phyloP scores from a whole-genome alignment of 139 green algal species.

The Closterium sp. region DNA sequence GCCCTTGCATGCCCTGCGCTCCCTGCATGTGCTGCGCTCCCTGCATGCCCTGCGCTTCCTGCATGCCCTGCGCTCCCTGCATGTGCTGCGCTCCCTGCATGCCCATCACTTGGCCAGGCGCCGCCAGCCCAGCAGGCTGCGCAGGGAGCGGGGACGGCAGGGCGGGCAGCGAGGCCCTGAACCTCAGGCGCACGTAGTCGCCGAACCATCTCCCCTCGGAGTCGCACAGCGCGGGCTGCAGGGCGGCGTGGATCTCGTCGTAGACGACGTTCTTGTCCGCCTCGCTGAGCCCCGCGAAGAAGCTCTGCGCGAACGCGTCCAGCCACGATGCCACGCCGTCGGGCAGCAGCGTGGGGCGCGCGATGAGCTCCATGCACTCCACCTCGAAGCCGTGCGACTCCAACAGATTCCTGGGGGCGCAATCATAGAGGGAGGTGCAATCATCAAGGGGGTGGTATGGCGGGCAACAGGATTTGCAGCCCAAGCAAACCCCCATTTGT shows the following conservation, averaged over 20 bases:
- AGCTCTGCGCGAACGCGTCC: constrained; percentile 8
- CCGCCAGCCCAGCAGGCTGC: not conserved
- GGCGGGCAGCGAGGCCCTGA: constrained; percentile 7
- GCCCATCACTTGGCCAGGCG: not conserved
- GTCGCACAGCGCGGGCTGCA: constrained; percentile 23
- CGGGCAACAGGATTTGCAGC: not conserved
- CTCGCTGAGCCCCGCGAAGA: constrained; percentile 17
- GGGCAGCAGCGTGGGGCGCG: constrained; percentile 22
- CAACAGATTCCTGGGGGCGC: constrained; percentile 3
- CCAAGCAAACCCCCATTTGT: not conserved
- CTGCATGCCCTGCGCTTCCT: no score
- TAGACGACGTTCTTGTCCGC: constrained; percentile 3
- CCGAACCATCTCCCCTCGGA: constrained; percentile 17
- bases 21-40: no score
- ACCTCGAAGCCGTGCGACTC: constrained; percentile 25
- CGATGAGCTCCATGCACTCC: constrained; percentile 15
- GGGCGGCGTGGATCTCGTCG: not conserved
- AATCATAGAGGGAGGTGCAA: not conserved
- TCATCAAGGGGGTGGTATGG: not conserved
- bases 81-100: no score
- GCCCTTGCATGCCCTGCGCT: no score
- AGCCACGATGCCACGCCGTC: constrained; percentile 12
- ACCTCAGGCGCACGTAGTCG: constrained; percentile 37
- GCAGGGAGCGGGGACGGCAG: no score
- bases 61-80: no score